Evolutionary conservation across 768 basidiomycete species (phyloP), one percentile per base, ranked within the genome.

Genomic region (Lactarius quietus): DNA sequence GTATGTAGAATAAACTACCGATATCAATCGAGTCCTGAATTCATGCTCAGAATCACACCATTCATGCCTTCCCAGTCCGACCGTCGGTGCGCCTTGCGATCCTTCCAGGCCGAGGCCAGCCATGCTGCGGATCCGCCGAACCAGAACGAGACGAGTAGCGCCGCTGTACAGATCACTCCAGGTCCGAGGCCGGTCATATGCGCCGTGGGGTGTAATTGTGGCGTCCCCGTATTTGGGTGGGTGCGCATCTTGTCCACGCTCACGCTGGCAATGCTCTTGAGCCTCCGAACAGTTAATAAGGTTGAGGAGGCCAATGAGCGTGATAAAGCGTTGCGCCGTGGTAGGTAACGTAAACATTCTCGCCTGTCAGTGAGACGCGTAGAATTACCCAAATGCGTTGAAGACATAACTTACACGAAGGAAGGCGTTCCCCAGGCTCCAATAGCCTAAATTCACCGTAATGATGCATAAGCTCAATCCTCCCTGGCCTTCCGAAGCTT

Each of bases 381-480:
- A 53, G 57, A 58, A 59, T 63, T 33, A 53, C 35, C 57, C 41
- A 60, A 39, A 36, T 63, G 45, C 45, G 45, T 23, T 35, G 23
- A 59, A 28, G 31, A 75, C 78, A 62, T n/a, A n/a, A n/a, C n/a
- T n/a, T 64, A 82, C 84, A 68, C 85, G 77, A 62, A 87, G 76
- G 63, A 85, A 86, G 20, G 79, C 76, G 60, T 84, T 84, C n/a
- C 84, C 85, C 23, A 86, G 76, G 6, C 87, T 75, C 84, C 84
- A 87, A 73, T 87, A 86, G 6, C 81, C 83, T 15, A 83, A 81
- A 67, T 78, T 76, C n/a, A 83, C 76, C 81, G 65, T 31, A 31
- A 35, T 4, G 31, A 57, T 43, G 15, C 23, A 15, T 31, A 7
- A 56, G 39, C 33, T 55, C 23, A 53, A 17, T 26, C 28, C n/a